A percentile compares a stretch with the other conserved stretches of the same genome.
These are phyloP conservation scores for Penicillium simplicissimum DNA, from an alignment of 495 filamentous ascomycete species.

Conservation along the genomic window DNA sequence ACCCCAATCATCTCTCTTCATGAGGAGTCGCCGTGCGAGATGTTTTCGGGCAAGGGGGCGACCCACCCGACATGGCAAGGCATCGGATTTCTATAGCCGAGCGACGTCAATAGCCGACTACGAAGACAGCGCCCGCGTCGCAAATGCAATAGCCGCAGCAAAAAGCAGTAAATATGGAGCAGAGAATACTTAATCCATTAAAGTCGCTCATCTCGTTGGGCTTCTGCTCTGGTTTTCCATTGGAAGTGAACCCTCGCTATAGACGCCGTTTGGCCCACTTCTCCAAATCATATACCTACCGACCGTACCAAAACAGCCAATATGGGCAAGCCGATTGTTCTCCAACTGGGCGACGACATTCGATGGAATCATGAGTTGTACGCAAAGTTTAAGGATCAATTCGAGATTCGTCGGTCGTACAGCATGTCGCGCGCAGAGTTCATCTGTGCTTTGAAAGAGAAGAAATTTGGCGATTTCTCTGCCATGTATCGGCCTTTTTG, in stretches of 20 bases:
- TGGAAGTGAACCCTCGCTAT: neutral
- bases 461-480: constrained; percentile 68
- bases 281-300: neutral
- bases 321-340: constrained; percentile 47
- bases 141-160: constrained; percentile 11
- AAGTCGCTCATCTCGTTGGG: neutral
- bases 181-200: neutral
- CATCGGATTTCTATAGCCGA: constrained; percentile 24
- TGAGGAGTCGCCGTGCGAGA: neutral
- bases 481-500: constrained; percentile 78
- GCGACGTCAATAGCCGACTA: constrained; percentile 17
- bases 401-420: constrained; percentile 53
- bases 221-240: neutral
- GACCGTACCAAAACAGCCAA: constrained; percentile 6
- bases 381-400: constrained; percentile 53
- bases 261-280: neutral
- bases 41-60: neutral
- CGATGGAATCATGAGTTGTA: constrained; percentile 64
- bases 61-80: neutral
- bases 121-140: constrained; percentile 6
- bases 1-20: neutral
- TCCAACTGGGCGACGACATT: constrained; percentile 70
- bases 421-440: constrained; percentile 57
- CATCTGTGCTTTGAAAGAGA: constrained; percentile 60
- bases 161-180: neutral